A percentile compares a stretch with the other conserved stretches of the same genome.
Conservation (phyloP, 2,329 filamentous ascomycete genomes). For the Dryadomyces quercus-mongolicae region DNA sequence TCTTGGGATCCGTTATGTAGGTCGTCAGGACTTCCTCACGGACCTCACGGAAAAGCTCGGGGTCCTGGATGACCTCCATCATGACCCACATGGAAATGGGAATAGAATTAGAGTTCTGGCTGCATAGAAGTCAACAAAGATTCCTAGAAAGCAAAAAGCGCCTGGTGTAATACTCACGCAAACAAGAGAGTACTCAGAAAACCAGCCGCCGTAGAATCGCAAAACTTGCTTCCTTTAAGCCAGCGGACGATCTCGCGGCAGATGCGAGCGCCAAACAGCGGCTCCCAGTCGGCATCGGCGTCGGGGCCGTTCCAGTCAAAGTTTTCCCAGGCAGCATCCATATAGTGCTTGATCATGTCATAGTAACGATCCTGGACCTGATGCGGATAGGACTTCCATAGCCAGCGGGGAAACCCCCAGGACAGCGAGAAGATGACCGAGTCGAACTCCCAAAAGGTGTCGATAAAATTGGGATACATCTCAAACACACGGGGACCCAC, state of each 20-base stretch:
- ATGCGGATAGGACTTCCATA: neutral
- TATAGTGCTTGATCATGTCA: neutral
- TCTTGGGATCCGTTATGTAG: neutral
- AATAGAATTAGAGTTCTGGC: neutral
- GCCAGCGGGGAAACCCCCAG: neutral
- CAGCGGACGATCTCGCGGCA: neutral
- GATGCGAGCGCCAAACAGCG: neutral
- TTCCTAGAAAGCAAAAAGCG: no score
- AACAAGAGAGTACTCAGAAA: neutral
- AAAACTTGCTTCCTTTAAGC: neutral
- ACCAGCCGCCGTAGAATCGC: neutral
- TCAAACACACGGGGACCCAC: neutral
- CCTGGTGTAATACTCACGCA: neutral
- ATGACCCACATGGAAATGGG: neutral
- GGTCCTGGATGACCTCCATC: neutral
- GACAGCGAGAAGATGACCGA: neutral
- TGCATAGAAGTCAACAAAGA: no score
- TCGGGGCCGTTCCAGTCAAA: neutral
- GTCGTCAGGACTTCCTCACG: neutral
- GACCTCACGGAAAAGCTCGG: neutral
- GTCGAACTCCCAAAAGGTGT: neutral
- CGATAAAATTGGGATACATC: neutral
- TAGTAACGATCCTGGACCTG: neutral
- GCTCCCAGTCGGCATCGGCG: neutral
- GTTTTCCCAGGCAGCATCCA: neutral